Evolutionary conservation across 768 basidiomycete species (phyloP).

Genomic region (Leccinum subtestaceum): DNA sequence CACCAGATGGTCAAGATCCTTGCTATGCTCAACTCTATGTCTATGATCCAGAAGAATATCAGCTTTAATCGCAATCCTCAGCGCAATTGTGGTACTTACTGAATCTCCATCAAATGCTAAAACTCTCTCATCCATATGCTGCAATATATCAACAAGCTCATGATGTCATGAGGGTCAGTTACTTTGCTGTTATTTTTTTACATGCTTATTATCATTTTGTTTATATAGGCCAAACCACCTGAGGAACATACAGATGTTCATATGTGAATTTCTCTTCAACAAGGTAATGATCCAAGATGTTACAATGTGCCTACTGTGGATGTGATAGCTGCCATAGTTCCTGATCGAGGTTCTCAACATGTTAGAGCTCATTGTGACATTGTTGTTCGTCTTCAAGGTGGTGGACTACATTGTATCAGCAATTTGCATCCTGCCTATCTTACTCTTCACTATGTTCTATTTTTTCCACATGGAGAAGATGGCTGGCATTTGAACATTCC

Average conservation of each 20-base stretch:
- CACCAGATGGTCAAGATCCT: not conserved
- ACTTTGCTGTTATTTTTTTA: not conserved
- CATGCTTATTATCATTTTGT: not conserved
- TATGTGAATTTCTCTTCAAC: not conserved
- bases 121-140: no score
- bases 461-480: not conserved
- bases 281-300: not conserved
- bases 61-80: not conserved
- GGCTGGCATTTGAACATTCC: not conserved
- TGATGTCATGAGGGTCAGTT: no score
- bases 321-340: not conserved
- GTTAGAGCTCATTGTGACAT: not conserved
- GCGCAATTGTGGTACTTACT: no score
- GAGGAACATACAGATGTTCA: not conserved
- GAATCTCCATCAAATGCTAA: no score
- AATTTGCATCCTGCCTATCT: not conserved
- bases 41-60: not conserved
- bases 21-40: not conserved
- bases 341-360: not conserved
- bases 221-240: not conserved
- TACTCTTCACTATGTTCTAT: not conserved
- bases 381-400: not conserved
- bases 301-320: not conserved
- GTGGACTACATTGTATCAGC: not conserved
- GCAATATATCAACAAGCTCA: no score